Base-by-base conservation (phyloP, 805 yeast genomes). In the Candida pseudoglaebosa region DNA sequence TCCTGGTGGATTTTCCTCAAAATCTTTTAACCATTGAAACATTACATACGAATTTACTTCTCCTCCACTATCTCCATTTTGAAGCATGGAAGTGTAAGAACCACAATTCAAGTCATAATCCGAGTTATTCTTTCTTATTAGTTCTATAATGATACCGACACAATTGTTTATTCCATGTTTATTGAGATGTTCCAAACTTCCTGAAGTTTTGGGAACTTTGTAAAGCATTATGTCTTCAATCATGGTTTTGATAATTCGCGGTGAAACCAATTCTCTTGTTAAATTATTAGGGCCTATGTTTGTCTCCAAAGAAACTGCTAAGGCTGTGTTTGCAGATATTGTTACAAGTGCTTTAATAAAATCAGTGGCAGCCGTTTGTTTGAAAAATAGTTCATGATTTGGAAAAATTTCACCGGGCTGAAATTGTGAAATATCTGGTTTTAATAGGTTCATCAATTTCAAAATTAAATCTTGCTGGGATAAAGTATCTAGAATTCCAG, bases 281-380 rank as follows among this genome's bases (percentile, higher is more conserved):
- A 93, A 70, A 56, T 88, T 96, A 56, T 93, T 93, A 2, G 99
- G 98, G 1, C 99, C 99, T 39, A 93, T 86, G 7, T 95, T 85
- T 2, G 95, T 84, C 46, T 86, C 90, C 42, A 88, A 88, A 32
- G 88, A 84, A 42, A 85, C 87, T 5, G 85, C 89, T 34, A 69
- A 50, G 3, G 73, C 70, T 2, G 71, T 62, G 54, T 91, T 93
- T 5, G 97, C 96, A 31, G 96, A 87, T 22, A 93, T 86, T 2
- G 97, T 84, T 24, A 93, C 84, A 52, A 93, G 80, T 0, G 98
- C 97, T 57, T 93, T 93, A 38, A 93, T 67, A 55, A 93, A 93
- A 56, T 93, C 99, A 16, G 96, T 95, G 1, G 95, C 95, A 0
- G 98, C 95, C 13, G 93, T 81, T 59, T 93, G 98, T 34, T 80